Evolutionary conservation across 1,139 yeast species (phyloP).

Genomic region (Hanseniaspora uvarum): DNA sequence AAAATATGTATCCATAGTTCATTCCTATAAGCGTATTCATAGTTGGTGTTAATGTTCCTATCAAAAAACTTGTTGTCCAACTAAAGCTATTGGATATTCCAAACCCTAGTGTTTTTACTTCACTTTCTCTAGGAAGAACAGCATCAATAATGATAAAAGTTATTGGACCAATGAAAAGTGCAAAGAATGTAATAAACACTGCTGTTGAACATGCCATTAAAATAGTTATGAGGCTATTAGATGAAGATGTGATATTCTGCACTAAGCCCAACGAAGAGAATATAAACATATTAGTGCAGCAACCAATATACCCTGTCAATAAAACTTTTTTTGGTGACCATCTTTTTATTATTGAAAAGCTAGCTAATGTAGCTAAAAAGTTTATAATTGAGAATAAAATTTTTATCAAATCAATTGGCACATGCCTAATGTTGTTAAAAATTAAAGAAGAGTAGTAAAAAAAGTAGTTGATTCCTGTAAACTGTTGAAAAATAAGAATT

Average conservation of each 20-base stretch:
- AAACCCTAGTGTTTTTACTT: constrained; percentile 67
- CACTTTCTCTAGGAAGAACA: constrained; percentile 50
- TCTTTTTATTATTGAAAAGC: constrained; percentile 55
- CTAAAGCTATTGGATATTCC: constrained; percentile 61
- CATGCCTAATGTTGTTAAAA: constrained; percentile 38
- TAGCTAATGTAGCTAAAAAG: constrained; percentile 62
- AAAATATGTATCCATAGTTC: constrained; percentile 61
- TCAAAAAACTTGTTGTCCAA: constrained; percentile 67
- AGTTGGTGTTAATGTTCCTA: constrained; percentile 61
- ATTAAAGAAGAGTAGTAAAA: constrained; percentile 49
- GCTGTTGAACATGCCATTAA: constrained; percentile 39
- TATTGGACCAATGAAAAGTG: constrained; percentile 79
- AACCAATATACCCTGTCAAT: constrained; percentile 50
- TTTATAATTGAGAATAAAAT: constrained; percentile 65
- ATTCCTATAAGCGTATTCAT: constrained; percentile 44
- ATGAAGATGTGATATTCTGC: constrained; percentile 26
- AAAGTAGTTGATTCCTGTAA: constrained; percentile 50
- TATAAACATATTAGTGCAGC: constrained; percentile 52
- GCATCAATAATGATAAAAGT: constrained; percentile 66
- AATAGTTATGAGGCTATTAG: constrained; percentile 59
- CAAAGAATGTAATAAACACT: constrained; percentile 64
- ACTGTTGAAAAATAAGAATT: constrained; percentile 51
- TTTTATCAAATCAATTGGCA: constrained; percentile 38
- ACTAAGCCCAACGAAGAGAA: constrained; percentile 57
- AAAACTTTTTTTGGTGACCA: constrained; percentile 59